phyloP scores from a whole-genome alignment of 352 stramenopile species.

The Globisporangium viniferum region DNA sequence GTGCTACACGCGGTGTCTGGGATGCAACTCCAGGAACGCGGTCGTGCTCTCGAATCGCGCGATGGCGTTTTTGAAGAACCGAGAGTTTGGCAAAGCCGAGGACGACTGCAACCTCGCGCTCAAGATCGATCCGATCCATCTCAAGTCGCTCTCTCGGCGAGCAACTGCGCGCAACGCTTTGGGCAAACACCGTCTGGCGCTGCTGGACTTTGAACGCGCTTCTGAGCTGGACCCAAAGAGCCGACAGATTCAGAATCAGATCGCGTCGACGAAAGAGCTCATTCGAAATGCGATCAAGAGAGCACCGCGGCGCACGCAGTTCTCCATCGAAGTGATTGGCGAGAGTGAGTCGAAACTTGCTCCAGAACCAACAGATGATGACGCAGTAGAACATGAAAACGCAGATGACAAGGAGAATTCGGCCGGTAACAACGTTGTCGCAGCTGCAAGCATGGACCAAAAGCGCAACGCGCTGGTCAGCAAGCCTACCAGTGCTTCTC shows the following conservation, averaged over 20 bases:
- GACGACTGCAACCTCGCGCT: slow-evolving; percentile 87
- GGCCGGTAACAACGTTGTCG: not conserved
- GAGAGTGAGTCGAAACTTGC: slow-evolving; percentile 25
- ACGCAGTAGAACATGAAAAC: not conserved
- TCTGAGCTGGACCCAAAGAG: slow-evolving; percentile 64
- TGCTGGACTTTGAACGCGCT: slow-evolving; percentile 79
- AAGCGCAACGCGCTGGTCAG: not conserved
- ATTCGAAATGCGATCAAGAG: slow-evolving; percentile 69
- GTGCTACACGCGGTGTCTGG: slow-evolving; percentile 87
- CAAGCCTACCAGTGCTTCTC: not conserved
- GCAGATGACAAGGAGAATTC: slow-evolving; percentile 13
- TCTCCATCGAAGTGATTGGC: slow-evolving; percentile 45
- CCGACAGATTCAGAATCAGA: slow-evolving; percentile 62
- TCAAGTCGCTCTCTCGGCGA: slow-evolving; percentile 84
- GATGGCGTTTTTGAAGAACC: slow-evolving; percentile 88
- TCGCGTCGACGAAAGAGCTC: slow-evolving; percentile 57
- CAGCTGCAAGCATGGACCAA: not conserved
- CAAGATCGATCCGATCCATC: slow-evolving; percentile 69
- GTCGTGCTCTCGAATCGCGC: slow-evolving; percentile 89
- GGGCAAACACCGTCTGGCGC: slow-evolving; percentile 80
- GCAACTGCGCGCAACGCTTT: slow-evolving; percentile 84
- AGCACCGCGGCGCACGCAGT: slow-evolving; percentile 41
- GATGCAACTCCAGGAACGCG: slow-evolving; percentile 61
- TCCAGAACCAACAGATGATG: not conserved
- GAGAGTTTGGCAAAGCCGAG: slow-evolving; percentile 85